These are phyloP conservation scores for Phymatotrichopsis omnivora DNA, from an alignment of 2,329 filamentous ascomycete genomes.

Conservation along the genomic window DNA sequence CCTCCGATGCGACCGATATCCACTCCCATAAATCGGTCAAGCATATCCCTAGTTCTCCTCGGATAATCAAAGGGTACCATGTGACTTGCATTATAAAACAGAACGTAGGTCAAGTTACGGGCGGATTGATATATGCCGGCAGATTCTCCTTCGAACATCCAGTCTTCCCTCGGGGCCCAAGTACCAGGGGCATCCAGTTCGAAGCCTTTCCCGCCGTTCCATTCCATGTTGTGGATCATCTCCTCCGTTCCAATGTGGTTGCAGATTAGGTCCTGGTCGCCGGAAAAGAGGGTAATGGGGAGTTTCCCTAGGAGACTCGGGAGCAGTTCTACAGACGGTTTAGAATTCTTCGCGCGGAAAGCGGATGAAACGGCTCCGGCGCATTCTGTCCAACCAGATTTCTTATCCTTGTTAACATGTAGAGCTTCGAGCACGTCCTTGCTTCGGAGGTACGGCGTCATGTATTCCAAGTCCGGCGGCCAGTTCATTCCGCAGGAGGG, in stretches of 20 bases:
- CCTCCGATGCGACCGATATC: conserved; percentile 85
- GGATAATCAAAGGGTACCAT: conserved; percentile 97
- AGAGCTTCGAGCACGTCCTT: conserved; percentile 69
- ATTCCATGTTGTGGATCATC: conserved; percentile 79
- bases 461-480: conserved; percentile 70
- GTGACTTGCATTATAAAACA: conserved; percentile 91
- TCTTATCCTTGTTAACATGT: conserved; percentile 71
- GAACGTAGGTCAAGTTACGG: conserved; percentile 86
- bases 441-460: conserved; percentile 77
- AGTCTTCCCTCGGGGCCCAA: conserved; percentile 83
- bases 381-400: conserved; percentile 86
- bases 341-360: conserved; percentile 61
- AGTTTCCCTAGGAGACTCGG: conserved; percentile 69
- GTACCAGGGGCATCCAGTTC: conserved; percentile 68
- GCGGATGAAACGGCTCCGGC: conserved; percentile 62
- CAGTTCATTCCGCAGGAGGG: conserved; percentile 94
- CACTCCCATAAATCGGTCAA: conserved; percentile 89
- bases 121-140: conserved; percentile 92
- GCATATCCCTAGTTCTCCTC: conserved; percentile 82
- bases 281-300: conserved; percentile 79
- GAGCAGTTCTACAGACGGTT: conserved; percentile 61
- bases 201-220: conserved; percentile 87
- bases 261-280: conserved; percentile 89
- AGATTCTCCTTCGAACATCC: conserved; percentile 80
- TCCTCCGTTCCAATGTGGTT: conserved; percentile 92